Percentiles rank a stretch among this genome's conserved stretches.
Evolutionary conservation across 306 rosid genomes (phyloP).

Genomic region (Rosa rugosa): DNA sequence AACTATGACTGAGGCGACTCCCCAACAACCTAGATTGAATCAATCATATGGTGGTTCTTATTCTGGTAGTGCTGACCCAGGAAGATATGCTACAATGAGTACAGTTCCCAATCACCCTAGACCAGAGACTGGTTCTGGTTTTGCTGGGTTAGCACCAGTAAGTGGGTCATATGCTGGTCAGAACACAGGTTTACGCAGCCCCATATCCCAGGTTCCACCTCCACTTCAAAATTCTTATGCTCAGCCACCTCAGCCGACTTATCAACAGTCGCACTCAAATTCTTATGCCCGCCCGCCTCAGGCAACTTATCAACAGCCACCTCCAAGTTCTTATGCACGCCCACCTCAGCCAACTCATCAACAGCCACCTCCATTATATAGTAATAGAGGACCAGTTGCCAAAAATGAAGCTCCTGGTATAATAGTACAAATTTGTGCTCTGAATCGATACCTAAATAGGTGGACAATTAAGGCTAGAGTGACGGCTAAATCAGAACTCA

Average conservation of each 20-base stretch:
- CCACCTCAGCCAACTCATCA: slow-evolving; percentile 57
- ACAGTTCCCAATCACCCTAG: slow-evolving; percentile 30
- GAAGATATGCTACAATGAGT: slow-evolving; percentile 40
- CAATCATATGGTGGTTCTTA: slow-evolving; percentile 37
- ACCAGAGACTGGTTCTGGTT: slow-evolving; percentile 31
- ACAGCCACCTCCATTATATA: slow-evolving; percentile 64
- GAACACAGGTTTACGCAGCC: slow-evolving; percentile 41
- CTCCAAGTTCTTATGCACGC: slow-evolving; percentile 42
- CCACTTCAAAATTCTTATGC: slow-evolving; percentile 38
- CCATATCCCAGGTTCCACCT: slow-evolving; percentile 45
- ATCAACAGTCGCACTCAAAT: slow-evolving; percentile 40
- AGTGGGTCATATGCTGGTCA: slow-evolving; percentile 57
- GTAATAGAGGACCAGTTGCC: slow-evolving; percentile 66
- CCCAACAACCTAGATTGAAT: slow-evolving; percentile 37
- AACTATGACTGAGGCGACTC: slow-evolving; percentile 34
- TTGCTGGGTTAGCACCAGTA: slow-evolving; percentile 35
- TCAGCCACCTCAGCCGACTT: neutral
- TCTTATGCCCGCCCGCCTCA: slow-evolving; percentile 47
- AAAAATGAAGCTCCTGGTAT: slow-evolving; percentile 77
- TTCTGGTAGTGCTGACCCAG: slow-evolving; percentile 38
- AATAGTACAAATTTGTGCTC: slow-evolving; percentile 72
- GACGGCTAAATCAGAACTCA: slow-evolving; percentile 77
- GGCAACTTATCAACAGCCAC: slow-evolving; percentile 56
- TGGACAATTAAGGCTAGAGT: slow-evolving; percentile 97
- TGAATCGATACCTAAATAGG: slow-evolving; percentile 66